Evolutionary conservation across 768 basidiomycete species (phyloP), one percentile per base, ranked within the genome.

Genomic region (Termitomyces sp.): DNA sequence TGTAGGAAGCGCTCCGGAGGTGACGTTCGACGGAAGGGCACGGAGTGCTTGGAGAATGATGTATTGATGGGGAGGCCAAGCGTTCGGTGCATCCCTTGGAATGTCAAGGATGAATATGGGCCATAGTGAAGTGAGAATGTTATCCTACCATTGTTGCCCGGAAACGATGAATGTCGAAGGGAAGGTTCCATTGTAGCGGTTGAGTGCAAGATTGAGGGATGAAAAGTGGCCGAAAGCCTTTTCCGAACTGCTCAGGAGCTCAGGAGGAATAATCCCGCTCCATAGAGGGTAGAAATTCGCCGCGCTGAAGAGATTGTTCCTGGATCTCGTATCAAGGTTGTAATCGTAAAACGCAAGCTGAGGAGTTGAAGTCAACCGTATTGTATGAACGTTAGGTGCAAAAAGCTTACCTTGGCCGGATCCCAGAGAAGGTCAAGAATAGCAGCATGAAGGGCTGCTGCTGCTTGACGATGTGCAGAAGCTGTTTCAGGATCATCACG

Each of bases 391-490:
- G 36, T 36, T 29, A 4, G 51, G 15, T 15, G 5, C 40, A 8
- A 38, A 59, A 56, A 5, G 6, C 71, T 10, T 43, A 80, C 81
- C 75, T 90, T 91, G 7, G 77, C 73, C 0, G 85, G 65, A 69
- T 96, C 91, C 94, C 95, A 97, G 73, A 86, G 79, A 8, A 97
- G 82, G 71, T 98, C 96, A 40, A 97, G 76, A 61, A 97, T 85
- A 0, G 87, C 94, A 20, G 74, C 79, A 60, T 84, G 83, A 46
- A 93, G 74, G 7, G 75, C 73, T 0, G 79, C 72, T 0, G 94
- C 92, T 2, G 81, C 78, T 32, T 78, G 66, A 17, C 72, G 76
- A 68, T 95, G 92, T 32, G 74, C 70, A 2, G 74, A 67, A 0
- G 79, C 81, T 5, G 79, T 77, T 0, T 74, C 71, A 0, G 67